Base-by-base conservation (phyloP, 2,329 filamentous ascomycete species). In the Curvularia eragrostidis region DNA sequence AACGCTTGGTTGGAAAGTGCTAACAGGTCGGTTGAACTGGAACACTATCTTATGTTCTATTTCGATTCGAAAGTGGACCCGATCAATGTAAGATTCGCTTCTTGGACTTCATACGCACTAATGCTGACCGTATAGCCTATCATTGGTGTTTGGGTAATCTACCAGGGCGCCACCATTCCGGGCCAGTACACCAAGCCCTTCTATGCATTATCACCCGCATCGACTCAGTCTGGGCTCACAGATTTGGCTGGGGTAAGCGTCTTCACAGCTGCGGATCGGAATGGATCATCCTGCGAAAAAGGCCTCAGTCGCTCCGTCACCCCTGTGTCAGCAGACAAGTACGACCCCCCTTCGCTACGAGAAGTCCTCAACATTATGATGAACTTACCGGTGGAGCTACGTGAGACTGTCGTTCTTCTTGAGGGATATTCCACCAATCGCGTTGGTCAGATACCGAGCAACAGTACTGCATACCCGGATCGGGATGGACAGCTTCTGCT, bases 401-500 rank as follows among this genome's bases (percentile, higher is more conserved):
- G 55, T 15, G 49, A 28, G 7, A 62, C 60, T 0, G 51, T 59
- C 2, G 56, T 69, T 18, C 53, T 70, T 7, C 47, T 69, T 4
- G 68, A 71, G 47, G 62, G 46, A 5, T 72, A 65, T 24, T 48
- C 59, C 3, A 62, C 48, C 5, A 62, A 67, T 10, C 49, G 62
- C 12, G 62, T 70, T 1, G 28, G 48, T 3, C 38, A 61, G 8
- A 63, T 70, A 2, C 38, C 54, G 5, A 38, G 42, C 3, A 56
- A 63, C 8, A 65, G 59, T 32, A 69, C 64, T 5, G 66, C 68
- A 2, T 70, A 59, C 51, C 63, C 68, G 0, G 54, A 68, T 23
- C 57, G 69, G 32, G 51, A 54, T 18, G 55, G 58, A 1, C 48
- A 66, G 15, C 19, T 70, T 3, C 44, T 71, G 15, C 41, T 59